These are phyloP conservation scores for Helianthus tuberosus DNA, from an alignment of 129 eudicot genomes.

Conservation along the genomic window DNA sequence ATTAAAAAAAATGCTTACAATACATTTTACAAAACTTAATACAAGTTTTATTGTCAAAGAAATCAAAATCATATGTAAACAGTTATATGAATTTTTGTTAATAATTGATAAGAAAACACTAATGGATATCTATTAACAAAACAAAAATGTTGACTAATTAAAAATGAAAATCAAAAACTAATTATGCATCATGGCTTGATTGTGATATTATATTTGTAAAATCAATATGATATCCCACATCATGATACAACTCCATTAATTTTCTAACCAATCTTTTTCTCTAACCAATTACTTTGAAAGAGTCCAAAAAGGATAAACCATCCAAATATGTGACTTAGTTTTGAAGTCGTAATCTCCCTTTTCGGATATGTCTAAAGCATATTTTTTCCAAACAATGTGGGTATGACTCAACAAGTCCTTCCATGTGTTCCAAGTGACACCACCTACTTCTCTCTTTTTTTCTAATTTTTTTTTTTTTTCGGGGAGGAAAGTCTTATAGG, in stretches of 20 bases:
- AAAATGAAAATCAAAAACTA: slow-evolving; percentile 7
- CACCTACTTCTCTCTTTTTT: slow-evolving; percentile 41
- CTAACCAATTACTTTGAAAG: slow-evolving; percentile 62
- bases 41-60: background rate
- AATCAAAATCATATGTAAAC: background rate
- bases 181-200: slow-evolving; percentile 41
- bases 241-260: slow-evolving; percentile 64
- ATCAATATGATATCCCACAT: slow-evolving; percentile 50
- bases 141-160: slow-evolving; percentile 35
- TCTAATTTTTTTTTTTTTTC: too few species aligned
- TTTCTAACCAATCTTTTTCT: slow-evolving; percentile 58
- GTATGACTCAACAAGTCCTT: slow-evolving; percentile 68
- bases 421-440: slow-evolving; percentile 70
- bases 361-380: slow-evolving; percentile 58
- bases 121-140: slow-evolving; percentile 1
- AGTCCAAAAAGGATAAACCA: slow-evolving; percentile 49
- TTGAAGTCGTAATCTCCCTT: slow-evolving; percentile 68
- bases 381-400: slow-evolving; percentile 72
- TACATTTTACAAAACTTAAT: background rate
- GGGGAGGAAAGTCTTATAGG: too few species aligned
- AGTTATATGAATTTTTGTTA: background rate
- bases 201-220: slow-evolving; percentile 35
- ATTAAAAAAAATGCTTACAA: background rate
- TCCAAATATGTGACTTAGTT: slow-evolving; percentile 51
- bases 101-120: background rate